These are phyloP conservation scores for Juncus inflexus DNA, from an alignment of 176 grass and related monocot species.

Conservation along the genomic window DNA sequence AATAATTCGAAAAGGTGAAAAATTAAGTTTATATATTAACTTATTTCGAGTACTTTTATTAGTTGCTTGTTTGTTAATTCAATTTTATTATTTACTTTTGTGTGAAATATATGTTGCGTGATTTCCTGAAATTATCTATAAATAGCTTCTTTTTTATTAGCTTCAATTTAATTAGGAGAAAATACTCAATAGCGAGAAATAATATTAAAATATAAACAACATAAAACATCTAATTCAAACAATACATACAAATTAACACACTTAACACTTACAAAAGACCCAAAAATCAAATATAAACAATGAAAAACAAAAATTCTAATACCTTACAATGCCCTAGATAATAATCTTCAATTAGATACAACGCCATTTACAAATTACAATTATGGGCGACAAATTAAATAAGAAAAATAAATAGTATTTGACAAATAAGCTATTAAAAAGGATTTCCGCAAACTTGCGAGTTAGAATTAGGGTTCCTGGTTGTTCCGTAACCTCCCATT, in stretches of 20 bases:
- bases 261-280: conserved; percentile 8
- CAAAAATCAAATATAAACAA: neutral
- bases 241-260: conserved; percentile 4
- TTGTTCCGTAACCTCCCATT: conserved; percentile 23
- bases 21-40: too few relatives aligned
- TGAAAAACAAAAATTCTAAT: neutral
- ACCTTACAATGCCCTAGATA: conserved; percentile 1
- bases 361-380: conserved; percentile 10
- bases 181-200: too few relatives aligned
- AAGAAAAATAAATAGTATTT: neutral
- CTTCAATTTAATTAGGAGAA: too few relatives aligned
- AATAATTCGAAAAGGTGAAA: too few relatives aligned
- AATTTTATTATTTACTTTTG: too few relatives aligned
- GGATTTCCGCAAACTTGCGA: conserved; percentile 45
- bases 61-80: too few relatives aligned
- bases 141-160: too few relatives aligned
- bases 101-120: too few relatives aligned
- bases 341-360: conserved; percentile 1
- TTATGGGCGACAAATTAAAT: neutral
- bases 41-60: too few relatives aligned
- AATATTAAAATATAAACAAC: too few relatives aligned
- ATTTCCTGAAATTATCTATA: too few relatives aligned
- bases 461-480: conserved; percentile 19
- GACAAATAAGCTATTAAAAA: conserved; percentile 34
- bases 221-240: neutral